Conservation (phyloP, 345 rosid species). For the Camelina hispida region DNA sequence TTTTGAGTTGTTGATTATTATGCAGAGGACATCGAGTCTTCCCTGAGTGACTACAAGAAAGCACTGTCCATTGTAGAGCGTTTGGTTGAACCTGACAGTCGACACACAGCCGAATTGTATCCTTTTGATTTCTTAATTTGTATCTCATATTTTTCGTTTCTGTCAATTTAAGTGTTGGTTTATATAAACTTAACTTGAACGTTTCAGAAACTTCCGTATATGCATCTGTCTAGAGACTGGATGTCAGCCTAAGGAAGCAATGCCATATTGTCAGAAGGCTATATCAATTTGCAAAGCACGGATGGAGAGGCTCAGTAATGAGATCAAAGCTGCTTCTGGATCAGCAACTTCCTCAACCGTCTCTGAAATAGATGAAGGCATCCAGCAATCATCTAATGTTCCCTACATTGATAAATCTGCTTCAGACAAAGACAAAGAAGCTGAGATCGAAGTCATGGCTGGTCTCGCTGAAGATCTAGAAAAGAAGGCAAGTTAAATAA, state of each 20-base stretch:
- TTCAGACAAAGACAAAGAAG: slow-evolving; percentile 74
- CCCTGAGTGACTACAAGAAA: slow-evolving; percentile 78
- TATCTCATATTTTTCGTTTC: neutral
- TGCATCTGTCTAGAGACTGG: slow-evolving; percentile 90
- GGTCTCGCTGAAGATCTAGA: slow-evolving; percentile 81
- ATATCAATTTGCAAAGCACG: slow-evolving; percentile 72
- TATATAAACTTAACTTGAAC: slow-evolving; percentile 52
- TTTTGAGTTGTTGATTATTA: slow-evolving; percentile 19
- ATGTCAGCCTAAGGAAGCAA: slow-evolving; percentile 76
- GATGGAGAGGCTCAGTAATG: slow-evolving; percentile 61
- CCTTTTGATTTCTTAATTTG: slow-evolving; percentile 46
- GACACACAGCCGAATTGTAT: slow-evolving; percentile 91
- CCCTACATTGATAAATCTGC: slow-evolving; percentile 49
- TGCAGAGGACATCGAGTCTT: slow-evolving; percentile 94
- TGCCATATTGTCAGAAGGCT: slow-evolving; percentile 80
- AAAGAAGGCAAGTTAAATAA: slow-evolving; percentile 67
- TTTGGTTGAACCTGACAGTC: slow-evolving; percentile 88
- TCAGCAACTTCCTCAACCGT: slow-evolving; percentile 57
- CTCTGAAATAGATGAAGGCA: slow-evolving; percentile 58
- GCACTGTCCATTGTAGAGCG: slow-evolving; percentile 72
- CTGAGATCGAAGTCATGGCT: slow-evolving; percentile 69
- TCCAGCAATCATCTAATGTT: slow-evolving; percentile 62
- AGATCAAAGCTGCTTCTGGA: slow-evolving; percentile 57
- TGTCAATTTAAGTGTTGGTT: slow-evolving; percentile 2
- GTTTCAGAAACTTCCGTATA: slow-evolving; percentile 79